These are phyloP conservation scores for Saccharomycopsis fermentans DNA, from an alignment of 805 yeast species.

Conservation along the genomic window DNA sequence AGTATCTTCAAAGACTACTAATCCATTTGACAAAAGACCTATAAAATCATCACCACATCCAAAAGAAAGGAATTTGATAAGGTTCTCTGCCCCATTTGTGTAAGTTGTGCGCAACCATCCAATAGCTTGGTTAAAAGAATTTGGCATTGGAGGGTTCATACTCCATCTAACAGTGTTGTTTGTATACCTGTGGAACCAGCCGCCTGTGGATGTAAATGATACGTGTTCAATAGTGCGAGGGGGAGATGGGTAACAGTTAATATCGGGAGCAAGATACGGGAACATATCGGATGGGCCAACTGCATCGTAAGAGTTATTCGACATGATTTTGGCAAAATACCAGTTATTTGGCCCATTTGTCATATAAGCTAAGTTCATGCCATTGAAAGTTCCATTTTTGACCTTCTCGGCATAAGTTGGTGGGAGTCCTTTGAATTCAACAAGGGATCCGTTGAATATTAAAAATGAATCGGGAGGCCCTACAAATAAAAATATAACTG, in stretches of 20 bases:
- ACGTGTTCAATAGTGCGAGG: neutral
- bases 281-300: conserved; percentile 1
- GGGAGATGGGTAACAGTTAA: neutral
- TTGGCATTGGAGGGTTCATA: neutral
- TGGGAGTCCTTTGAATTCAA: neutral
- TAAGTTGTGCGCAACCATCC: neutral
- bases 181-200: conserved; percentile 1
- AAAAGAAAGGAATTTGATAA: neutral
- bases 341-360: neutral
- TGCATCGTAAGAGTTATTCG: neutral
- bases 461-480: neutral
- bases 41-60: neutral
- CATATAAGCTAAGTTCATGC: neutral
- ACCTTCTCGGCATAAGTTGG: neutral
- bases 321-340: neutral
- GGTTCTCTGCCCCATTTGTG: neutral
- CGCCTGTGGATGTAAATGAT: neutral
- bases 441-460: neutral
- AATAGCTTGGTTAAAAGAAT: neutral
- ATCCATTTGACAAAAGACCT: neutral
- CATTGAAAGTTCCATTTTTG: conserved; percentile 1
- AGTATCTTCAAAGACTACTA: neutral
- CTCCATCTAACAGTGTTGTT: neutral
- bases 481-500: neutral
- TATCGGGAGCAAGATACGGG: neutral